Percentiles rank a stretch among this genome's conserved stretches.
These are phyloP conservation scores for Scytalidium lignicola DNA, from an alignment of 2,329 filamentous ascomycete species.

Conservation along the genomic window DNA sequence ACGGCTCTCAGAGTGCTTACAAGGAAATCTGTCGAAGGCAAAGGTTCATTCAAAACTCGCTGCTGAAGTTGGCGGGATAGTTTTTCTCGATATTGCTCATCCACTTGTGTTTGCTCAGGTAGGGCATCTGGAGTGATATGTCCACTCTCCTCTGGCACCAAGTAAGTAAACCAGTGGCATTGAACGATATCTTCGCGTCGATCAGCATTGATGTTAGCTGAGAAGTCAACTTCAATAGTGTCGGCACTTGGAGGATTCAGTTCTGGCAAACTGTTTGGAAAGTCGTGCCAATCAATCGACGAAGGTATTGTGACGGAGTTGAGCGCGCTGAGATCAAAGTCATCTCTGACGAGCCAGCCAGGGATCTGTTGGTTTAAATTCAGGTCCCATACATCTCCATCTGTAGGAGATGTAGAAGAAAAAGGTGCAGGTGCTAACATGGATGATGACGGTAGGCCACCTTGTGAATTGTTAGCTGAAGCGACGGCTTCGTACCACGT, in stretches of 20 bases:
- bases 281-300: background rate
- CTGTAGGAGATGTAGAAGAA: background rate
- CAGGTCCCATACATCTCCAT: background rate
- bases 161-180: background rate
- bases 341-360: background rate
- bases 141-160: background rate
- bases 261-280: background rate
- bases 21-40: slow-evolving; percentile 1
- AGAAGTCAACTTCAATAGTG: background rate
- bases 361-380: background rate
- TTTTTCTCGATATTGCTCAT: slow-evolving; percentile 2
- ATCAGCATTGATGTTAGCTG: background rate
- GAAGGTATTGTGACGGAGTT: background rate
- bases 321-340: background rate
- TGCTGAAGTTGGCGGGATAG: background rate
- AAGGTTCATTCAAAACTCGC: background rate
- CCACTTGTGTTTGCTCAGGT: background rate
- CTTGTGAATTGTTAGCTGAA: background rate
- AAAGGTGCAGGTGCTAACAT: background rate
- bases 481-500: background rate
- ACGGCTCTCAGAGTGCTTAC: background rate
- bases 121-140: background rate
- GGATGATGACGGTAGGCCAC: background rate
- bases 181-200: background rate
- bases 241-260: background rate